Base-by-base conservation (phyloP, 305 asterid species). In the Fraxinus xanthoxyloides region DNA sequence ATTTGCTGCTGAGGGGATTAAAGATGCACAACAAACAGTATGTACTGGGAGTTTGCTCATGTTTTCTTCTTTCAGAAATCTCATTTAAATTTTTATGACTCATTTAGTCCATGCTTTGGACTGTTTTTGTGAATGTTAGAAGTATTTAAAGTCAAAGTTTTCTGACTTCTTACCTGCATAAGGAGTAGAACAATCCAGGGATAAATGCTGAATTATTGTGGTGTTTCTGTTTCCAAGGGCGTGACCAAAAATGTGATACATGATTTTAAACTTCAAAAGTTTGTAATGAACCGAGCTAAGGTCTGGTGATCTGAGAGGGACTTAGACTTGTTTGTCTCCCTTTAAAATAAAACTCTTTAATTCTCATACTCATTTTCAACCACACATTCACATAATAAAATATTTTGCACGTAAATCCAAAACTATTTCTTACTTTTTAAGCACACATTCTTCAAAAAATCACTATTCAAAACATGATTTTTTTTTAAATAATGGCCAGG, bases 1-100 rank as follows among this genome's bases (percentile, higher is more conserved):
- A 81, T 95, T 93, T 90, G 98, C 98, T 85, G 79, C 98, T 73
- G 98, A 95, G 85, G 98, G 98, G 82, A 91, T 93, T 61, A 95
- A 95, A 91, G 98, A 95, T 90, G 97, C 98, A 34, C 98, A 95
- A 85, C 94, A 96, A 89, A 96, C 99, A 82, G 99, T 96, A 93
- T 87, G 98, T 88, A 75, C 73, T 78, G 32, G 59, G 85, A 77
- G 69, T 73, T 82, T 79, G 67, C 17, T 51, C 80, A 31, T 85
- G 82, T 63, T 84, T 81, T 82, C 74, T 56, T 65, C 84, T 48
- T 46, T 70, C 48, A 63, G 34, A 74, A 77, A 80, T 48, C 77
- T 30, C 75, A 30, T 70, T 31, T 70, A 2, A 70, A 21, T 70
- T 30, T 69, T 31, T 70, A 70, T 70, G 75, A 30, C 13, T 5